Evolutionary conservation across 1,139 yeast genomes (phyloP).

Genomic region (Yamadazyma kanchanaburiensis): DNA sequence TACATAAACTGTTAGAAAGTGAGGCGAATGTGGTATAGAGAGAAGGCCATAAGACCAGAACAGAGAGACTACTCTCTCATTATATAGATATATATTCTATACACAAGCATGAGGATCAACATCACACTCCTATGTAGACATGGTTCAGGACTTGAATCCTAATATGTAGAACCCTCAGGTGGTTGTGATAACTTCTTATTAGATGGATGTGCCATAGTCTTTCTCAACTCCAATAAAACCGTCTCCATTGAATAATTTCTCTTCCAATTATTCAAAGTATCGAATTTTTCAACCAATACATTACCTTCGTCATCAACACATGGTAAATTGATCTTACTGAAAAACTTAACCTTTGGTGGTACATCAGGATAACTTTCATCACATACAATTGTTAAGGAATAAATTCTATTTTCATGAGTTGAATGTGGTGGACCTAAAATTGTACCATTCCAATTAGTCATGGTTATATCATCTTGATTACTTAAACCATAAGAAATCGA

Average conservation of each 20-base stretch:
- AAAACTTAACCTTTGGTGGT: conserved; percentile 80
- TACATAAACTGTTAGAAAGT: conserved; percentile 29
- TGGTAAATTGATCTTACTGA: conserved; percentile 84
- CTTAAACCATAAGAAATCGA: conserved; percentile 92
- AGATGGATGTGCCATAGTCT: conserved; percentile 73
- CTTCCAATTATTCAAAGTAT: conserved; percentile 80
- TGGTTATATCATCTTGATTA: conserved; percentile 83
- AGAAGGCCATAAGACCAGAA: too few species aligned
- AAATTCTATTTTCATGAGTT: conserved; percentile 89
- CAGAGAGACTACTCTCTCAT: too few species aligned
- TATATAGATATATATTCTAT: too few species aligned
- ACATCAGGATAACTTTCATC: conserved; percentile 83
- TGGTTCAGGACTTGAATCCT: too few species aligned
- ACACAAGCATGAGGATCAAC: too few species aligned
- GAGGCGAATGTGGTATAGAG: conserved; percentile 12
- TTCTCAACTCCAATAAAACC: conserved; percentile 79
- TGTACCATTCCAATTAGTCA: conserved; percentile 96
- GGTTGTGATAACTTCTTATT: conserved; percentile 91
- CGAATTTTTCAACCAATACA: conserved; percentile 60
- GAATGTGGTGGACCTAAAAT: conserved; percentile 97
- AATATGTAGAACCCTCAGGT: conserved; percentile 75
- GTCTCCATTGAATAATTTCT: conserved; percentile 90
- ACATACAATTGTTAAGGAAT: conserved; percentile 76
- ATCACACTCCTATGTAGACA: too few species aligned
- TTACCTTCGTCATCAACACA: conserved; percentile 76